Evolutionary conservation across 257 asterid species (phyloP).

Genomic region (Voacanga thouarsii): DNA sequence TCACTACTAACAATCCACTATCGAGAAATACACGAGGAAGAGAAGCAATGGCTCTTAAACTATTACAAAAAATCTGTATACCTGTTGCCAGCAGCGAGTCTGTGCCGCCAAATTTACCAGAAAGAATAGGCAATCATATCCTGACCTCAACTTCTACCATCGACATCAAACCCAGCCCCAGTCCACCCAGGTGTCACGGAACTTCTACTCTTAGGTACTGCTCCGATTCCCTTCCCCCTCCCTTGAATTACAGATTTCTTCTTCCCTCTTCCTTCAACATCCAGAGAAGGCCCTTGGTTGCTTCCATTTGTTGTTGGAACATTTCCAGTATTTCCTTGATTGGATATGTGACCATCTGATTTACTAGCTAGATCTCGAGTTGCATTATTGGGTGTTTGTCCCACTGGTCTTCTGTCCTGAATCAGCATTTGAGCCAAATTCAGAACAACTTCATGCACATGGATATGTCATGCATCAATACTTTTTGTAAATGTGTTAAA

Average conservation of each 20-base stretch:
- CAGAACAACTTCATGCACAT: conserved; percentile 1
- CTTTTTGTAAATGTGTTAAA: not conserved
- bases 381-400: conserved; percentile 34
- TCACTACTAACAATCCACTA: not conserved
- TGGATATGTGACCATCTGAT: conserved; percentile 28
- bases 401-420: conserved; percentile 54
- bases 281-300: conserved; percentile 39
- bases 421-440: not conserved
- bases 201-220: conserved; percentile 67
- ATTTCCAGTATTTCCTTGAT: conserved; percentile 36
- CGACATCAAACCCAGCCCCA: conserved; percentile 88
- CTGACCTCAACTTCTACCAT: conserved; percentile 56
- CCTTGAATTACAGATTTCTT: conserved; percentile 62
- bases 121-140: conserved; percentile 14
- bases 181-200: conserved; percentile 77
- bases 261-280: conserved; percentile 56
- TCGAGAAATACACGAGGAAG: not conserved
- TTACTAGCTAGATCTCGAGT: conserved; percentile 32
- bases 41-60: conserved; percentile 1
- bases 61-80: not conserved
- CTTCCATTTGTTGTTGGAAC: conserved; percentile 31
- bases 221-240: conserved; percentile 70
- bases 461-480: not conserved
- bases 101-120: conserved; percentile 4
- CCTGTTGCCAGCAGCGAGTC: conserved; percentile 3